A percentile compares a stretch with the other conserved stretches of the same genome.
These are phyloP conservation scores for Xylariaceae sp. DNA, from an alignment of 2,329 filamentous ascomycete species.

Conservation along the genomic window DNA sequence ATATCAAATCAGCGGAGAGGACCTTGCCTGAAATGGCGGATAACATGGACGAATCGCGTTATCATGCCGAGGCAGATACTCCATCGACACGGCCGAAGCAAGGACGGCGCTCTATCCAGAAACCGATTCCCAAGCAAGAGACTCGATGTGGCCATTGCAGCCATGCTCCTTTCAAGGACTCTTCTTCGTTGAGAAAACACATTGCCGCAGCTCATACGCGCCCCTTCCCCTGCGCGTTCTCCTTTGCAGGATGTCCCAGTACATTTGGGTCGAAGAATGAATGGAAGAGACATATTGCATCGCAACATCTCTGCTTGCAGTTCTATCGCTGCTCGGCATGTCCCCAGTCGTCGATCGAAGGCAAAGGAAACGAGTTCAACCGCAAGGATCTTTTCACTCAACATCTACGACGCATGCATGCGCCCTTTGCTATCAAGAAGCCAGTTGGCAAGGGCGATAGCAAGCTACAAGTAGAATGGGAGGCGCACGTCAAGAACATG, in stretches of 20 bases:
- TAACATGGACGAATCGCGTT: slow-evolving; percentile 37
- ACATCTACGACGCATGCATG: slow-evolving; percentile 90
- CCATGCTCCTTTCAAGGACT: slow-evolving; percentile 62
- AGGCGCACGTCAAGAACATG: slow-evolving; percentile 62
- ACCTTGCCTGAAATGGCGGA: slow-evolving; percentile 39
- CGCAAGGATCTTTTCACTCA: slow-evolving; percentile 95
- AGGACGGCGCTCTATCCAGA: slow-evolving; percentile 44
- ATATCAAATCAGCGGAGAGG: slow-evolving; percentile 38
- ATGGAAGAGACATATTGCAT: slow-evolving; percentile 92
- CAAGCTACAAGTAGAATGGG: slow-evolving; percentile 58
- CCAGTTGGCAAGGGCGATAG: slow-evolving; percentile 52
- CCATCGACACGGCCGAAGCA: slow-evolving; percentile 39
- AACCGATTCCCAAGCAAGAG: slow-evolving; percentile 50
- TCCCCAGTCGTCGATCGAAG: slow-evolving; percentile 41
- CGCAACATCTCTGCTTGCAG: slow-evolving; percentile 73
- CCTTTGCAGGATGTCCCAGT: slow-evolving; percentile 74
- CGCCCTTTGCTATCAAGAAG: slow-evolving; percentile 59
- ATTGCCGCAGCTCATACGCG: slow-evolving; percentile 64
- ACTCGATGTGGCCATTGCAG: slow-evolving; percentile 57
- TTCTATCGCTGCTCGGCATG: slow-evolving; percentile 62
- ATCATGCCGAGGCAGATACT: slow-evolving; percentile 33
- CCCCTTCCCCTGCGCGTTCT: slow-evolving; percentile 80
- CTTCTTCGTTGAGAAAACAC: slow-evolving; percentile 60
- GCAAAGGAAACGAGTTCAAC: slow-evolving; percentile 65
- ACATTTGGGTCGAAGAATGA: slow-evolving; percentile 93